These are phyloP conservation scores for Colletotrichum cereale DNA, from an alignment of 2,329 filamentous ascomycete genomes.

Conservation along the genomic window DNA sequence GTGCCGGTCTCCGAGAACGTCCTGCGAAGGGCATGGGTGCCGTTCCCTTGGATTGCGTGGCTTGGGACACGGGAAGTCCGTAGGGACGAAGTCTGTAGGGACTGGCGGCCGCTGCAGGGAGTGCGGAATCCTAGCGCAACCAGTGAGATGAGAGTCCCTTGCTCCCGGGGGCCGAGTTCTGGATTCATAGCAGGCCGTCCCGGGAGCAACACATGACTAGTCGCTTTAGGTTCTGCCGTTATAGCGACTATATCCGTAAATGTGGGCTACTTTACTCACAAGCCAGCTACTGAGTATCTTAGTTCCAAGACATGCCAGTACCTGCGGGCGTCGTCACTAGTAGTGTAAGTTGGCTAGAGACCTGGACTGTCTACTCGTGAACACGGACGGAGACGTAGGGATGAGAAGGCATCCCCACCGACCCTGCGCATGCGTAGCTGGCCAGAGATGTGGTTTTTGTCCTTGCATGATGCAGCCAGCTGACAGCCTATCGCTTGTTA, in stretches of 20 bases:
- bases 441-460: not conserved
- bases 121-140: not conserved
- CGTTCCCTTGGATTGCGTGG: conserved; percentile 9
- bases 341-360: too few species aligned
- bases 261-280: too few species aligned
- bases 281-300: not conserved
- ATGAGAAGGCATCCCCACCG: conserved; percentile 24
- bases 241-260: not conserved
- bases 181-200: too few species aligned
- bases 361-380: not conserved
- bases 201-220: not conserved
- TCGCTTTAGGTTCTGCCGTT: not conserved
- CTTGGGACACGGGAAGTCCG: conserved; percentile 12
- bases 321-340: not conserved
- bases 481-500: not conserved
- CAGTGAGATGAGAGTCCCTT: not conserved
- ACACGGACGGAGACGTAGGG: conserved; percentile 8
- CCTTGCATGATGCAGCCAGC: conserved; percentile 20
- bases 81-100: too few species aligned
- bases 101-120: not conserved
- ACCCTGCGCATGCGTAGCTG: not conserved
- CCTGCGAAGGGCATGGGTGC: not conserved
- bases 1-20: conserved; percentile 1
- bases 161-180: not conserved
- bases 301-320: not conserved